phyloP scores from a whole-genome alignment of 805 yeast species.

The Kodamaea kaohsiungensis region DNA sequence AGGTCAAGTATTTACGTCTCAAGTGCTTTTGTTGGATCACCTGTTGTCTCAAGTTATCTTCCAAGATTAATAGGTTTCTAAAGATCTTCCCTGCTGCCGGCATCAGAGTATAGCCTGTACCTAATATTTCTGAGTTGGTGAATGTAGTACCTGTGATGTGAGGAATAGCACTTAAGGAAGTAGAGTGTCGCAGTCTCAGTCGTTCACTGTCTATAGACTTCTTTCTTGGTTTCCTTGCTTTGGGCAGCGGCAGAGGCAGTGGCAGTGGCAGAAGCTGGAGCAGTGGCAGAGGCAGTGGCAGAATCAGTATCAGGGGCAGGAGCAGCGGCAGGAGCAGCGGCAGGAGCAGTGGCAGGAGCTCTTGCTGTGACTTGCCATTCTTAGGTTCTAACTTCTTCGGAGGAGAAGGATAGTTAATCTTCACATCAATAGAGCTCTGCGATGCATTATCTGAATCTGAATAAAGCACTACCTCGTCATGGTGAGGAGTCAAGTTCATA shows the following conservation, averaged over 20 bases:
- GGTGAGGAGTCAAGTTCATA: slow-evolving; percentile 23
- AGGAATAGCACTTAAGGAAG: neutral
- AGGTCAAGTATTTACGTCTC: slow-evolving; percentile 61
- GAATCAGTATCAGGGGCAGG: slow-evolving; percentile 3
- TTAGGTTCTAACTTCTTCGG: neutral
- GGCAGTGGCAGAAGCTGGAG: neutral
- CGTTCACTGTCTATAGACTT: slow-evolving; percentile 19
- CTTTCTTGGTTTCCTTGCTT: neutral
- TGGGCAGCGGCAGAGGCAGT: slow-evolving; percentile 6
- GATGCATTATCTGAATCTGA: slow-evolving; percentile 40
- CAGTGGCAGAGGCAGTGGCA: slow-evolving; percentile 1
- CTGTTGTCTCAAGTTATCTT: slow-evolving; percentile 83
- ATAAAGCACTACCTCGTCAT: slow-evolving; percentile 30
- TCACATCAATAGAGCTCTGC: slow-evolving; percentile 28
- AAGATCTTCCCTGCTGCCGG: slow-evolving; percentile 71
- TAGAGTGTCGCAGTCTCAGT: slow-evolving; percentile 15
- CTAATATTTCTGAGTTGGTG: slow-evolving; percentile 10
- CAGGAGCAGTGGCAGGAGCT: neutral
- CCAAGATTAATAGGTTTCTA: slow-evolving; percentile 78
- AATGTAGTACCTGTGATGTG: neutral
- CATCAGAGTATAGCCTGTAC: slow-evolving; percentile 18
- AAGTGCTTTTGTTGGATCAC: slow-evolving; percentile 68
- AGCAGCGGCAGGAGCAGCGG: slow-evolving; percentile 3
- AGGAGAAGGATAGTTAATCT: slow-evolving; percentile 2
- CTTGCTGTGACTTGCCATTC: neutral